phyloP scores from a whole-genome alignment of 2,329 filamentous ascomycete species.

The Podosphaera fusca region DNA sequence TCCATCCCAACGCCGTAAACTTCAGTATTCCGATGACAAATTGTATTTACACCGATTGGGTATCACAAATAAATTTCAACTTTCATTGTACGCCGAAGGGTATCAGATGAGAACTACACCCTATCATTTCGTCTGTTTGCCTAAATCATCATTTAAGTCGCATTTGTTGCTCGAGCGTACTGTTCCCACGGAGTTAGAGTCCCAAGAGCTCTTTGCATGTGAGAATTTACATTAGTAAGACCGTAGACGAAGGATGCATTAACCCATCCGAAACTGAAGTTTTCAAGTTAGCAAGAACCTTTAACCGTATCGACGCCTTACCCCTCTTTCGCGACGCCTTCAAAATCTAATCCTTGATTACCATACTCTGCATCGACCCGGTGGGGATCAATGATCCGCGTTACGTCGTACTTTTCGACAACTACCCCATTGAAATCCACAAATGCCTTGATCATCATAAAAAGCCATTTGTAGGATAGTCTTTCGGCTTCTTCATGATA shows the following conservation, averaged over 20 bases:
- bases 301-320: conserved; percentile 25
- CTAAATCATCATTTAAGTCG: too few relatives aligned
- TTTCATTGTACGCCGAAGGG: too few relatives aligned
- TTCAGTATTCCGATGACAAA: too few relatives aligned
- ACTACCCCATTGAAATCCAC: conserved; percentile 97
- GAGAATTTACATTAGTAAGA: conserved; percentile 64
- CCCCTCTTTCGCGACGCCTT: conserved; percentile 89
- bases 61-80: too few relatives aligned
- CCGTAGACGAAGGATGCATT: conserved; percentile 96
- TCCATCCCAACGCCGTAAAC: too few relatives aligned
- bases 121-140: too few relatives aligned
- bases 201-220: conserved; percentile 73
- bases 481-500: conserved; percentile 78
- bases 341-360: conserved; percentile 88
- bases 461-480: conserved; percentile 86
- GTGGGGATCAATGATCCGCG: conserved; percentile 69
- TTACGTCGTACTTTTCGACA: conserved; percentile 97
- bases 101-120: too few relatives aligned
- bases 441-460: conserved; percentile 96
- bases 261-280: conserved; percentile 78
- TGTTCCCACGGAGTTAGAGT: conserved; percentile 48
- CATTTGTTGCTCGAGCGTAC: conserved; percentile 1
- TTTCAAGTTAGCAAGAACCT: conserved; percentile 8
- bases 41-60: too few relatives aligned
- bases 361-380: conserved; percentile 92